Conservation (phyloP, 805 yeast species). For the Pichia heedii region DNA sequence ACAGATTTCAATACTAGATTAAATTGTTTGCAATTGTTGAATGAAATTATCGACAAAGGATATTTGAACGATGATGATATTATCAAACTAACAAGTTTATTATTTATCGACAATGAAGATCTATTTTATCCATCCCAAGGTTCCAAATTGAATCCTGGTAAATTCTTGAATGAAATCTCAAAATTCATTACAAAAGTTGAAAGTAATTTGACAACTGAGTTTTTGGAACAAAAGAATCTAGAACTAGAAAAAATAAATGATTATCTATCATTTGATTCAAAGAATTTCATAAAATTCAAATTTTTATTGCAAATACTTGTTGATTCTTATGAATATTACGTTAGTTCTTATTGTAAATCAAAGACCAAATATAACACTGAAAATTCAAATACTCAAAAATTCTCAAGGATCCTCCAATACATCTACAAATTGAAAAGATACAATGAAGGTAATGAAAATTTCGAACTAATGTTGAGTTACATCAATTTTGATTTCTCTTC, state of each 20-base stretch:
- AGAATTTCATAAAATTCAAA: slow-evolving; percentile 22
- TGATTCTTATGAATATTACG: slow-evolving; percentile 24
- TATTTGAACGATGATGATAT: slow-evolving; percentile 55
- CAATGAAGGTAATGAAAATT: slow-evolving; percentile 20
- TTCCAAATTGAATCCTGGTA: slow-evolving; percentile 18
- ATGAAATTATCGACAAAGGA: slow-evolving; percentile 50
- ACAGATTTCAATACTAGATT: slow-evolving; percentile 46
- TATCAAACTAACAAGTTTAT: slow-evolving; percentile 33
- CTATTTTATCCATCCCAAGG: slow-evolving; percentile 16
- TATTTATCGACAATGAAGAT: slow-evolving; percentile 25
- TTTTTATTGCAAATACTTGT: slow-evolving; percentile 21
- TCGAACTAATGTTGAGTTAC: slow-evolving; percentile 35
- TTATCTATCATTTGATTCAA: slow-evolving; percentile 20
- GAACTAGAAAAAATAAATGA: slow-evolving; percentile 23
- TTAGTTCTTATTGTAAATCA: slow-evolving; percentile 11
- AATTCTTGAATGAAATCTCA: slow-evolving; percentile 39
- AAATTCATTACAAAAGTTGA: slow-evolving; percentile 43
- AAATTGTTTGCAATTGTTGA: slow-evolving; percentile 41
- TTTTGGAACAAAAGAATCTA: slow-evolving; percentile 28
- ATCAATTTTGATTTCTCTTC: slow-evolving; percentile 37
- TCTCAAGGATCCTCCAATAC: slow-evolving; percentile 23
- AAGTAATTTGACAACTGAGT: slow-evolving; percentile 30
- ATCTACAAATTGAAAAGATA: slow-evolving; percentile 30
- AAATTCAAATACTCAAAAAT: slow-evolving; percentile 14
- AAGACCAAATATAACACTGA: slow-evolving; percentile 7